A percentile compares a stretch with the other conserved stretches of the same genome.
Evolutionary conservation across 169 alveolate species (phyloP).

Genomic region (Pseudocohnilembus persalinus): DNA sequence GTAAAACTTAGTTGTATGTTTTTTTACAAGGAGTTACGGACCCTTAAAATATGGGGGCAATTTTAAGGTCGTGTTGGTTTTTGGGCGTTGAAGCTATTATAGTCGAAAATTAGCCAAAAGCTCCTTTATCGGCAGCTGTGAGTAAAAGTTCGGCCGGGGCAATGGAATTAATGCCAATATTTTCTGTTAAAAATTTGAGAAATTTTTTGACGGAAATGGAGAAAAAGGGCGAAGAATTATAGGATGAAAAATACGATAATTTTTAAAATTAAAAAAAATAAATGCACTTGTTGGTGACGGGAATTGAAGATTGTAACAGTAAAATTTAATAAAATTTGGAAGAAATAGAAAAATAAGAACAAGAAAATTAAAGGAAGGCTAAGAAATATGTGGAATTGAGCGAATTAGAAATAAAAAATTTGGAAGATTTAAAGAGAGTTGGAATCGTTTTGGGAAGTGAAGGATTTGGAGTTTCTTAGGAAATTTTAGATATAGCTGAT

Average conservation of each 20-base stretch:
- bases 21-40: slow-evolving; percentile 48
- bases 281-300: no score
- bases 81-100: slow-evolving; percentile 57
- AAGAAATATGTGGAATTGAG: background rate
- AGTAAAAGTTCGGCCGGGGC: slow-evolving; percentile 63
- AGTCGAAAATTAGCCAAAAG: slow-evolving; percentile 33
- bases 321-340: no score
- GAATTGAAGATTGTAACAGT: no score
- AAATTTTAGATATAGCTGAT: slow-evolving; percentile 34
- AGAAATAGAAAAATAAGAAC: background rate
- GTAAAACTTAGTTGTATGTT: background rate
- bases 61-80: slow-evolving; percentile 51
- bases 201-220: slow-evolving; percentile 15
- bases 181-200: slow-evolving; percentile 10
- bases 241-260: background rate
- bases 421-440: slow-evolving; percentile 10
- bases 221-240: background rate
- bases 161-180: slow-evolving; percentile 52
- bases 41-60: slow-evolving; percentile 64
- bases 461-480: slow-evolving; percentile 51
- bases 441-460: slow-evolving; percentile 54
- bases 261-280: no score
- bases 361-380: slow-evolving; percentile 8
- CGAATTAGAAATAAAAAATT: background rate
- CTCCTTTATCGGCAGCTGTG: slow-evolving; percentile 63